Conservation (phyloP, 192 early-diverging fungal genomes). For the Spinellus fusiger region DNA sequence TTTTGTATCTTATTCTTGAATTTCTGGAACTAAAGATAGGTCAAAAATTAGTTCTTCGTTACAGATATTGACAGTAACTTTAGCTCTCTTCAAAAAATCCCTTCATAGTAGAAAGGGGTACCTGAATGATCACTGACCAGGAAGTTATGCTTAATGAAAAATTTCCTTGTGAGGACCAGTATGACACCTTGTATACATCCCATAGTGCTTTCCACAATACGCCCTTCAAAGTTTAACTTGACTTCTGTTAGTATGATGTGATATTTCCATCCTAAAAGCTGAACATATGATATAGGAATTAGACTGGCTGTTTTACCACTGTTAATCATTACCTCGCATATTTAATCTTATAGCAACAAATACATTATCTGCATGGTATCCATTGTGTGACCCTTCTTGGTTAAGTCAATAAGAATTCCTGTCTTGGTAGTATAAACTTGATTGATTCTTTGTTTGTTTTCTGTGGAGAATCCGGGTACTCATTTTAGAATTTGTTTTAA, state of each 20-base stretch:
- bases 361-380: background rate
- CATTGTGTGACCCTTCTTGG: background rate
- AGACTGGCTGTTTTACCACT: background rate
- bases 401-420: background rate
- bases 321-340: background rate
- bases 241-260: background rate
- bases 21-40: background rate
- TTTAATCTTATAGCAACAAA: background rate
- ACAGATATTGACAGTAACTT: background rate
- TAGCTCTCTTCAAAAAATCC: background rate
- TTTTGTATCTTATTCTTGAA: background rate
- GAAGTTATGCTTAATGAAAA: background rate
- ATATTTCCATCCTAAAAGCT: background rate
- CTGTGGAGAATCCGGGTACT: background rate
- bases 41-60: background rate
- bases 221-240: background rate
- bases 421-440: background rate
- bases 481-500: background rate
- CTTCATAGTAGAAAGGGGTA: background rate
- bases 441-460: background rate
- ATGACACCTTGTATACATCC: background rate
- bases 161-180: background rate
- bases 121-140: background rate
- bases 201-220: background rate
- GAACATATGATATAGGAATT: background rate